phyloP scores from a whole-genome alignment of 306 rosid species.

The Acacia melanoxylon region DNA sequence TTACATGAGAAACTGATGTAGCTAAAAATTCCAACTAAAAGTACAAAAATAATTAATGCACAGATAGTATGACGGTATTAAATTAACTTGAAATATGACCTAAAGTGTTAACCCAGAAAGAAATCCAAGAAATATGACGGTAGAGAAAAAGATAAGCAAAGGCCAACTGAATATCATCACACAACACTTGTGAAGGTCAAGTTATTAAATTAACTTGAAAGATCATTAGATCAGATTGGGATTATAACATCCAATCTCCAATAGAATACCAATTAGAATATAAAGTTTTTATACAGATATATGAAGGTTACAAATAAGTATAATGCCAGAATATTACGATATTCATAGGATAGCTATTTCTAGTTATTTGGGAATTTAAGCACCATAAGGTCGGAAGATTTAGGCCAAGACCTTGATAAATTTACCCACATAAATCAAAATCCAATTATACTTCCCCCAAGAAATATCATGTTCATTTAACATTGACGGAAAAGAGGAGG shows the following conservation, averaged over 20 bases:
- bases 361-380: not conserved
- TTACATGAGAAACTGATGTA: conserved; percentile 5
- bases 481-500: not conserved
- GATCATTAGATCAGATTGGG: not conserved
- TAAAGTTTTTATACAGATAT: too few species aligned
- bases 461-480: not conserved
- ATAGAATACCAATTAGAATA: not conserved
- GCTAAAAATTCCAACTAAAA: conserved; percentile 15
- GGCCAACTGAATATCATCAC: not conserved
- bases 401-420: not conserved
- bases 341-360: not conserved
- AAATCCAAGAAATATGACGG: conserved; percentile 15
- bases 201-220: not conserved
- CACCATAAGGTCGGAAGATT: not conserved
- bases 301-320: not conserved
- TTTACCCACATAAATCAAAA: not conserved
- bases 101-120: not conserved
- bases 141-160: conserved; percentile 9
- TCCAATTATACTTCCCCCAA: not conserved
- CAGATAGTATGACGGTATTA: not conserved
- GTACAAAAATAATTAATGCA: conserved; percentile 1
- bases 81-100: too few species aligned
- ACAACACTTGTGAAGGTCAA: not conserved
- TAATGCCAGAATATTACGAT: not conserved
- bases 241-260: not conserved